phyloP scores from a whole-genome alignment of 805 yeast species.

The Candida yuanshanica region DNA sequence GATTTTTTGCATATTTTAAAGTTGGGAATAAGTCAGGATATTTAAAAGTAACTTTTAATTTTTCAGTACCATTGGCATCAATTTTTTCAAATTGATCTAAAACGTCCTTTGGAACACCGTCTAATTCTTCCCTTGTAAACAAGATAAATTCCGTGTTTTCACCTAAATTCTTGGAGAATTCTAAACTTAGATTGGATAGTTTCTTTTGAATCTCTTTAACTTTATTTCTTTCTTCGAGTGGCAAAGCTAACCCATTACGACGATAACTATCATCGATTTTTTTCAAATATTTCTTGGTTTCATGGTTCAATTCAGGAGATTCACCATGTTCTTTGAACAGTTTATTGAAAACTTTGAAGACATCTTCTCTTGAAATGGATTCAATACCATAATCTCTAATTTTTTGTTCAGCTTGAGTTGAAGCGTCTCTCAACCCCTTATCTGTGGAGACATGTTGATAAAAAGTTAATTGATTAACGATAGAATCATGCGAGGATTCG shows the following conservation, averaged over 20 bases:
- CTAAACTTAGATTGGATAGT: constrained; percentile 49
- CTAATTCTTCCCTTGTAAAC: constrained; percentile 60
- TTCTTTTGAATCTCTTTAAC: constrained; percentile 55
- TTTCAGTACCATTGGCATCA: constrained; percentile 29
- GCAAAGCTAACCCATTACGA: constrained; percentile 64
- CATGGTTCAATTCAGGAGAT: constrained; percentile 36
- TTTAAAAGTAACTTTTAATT: constrained; percentile 66
- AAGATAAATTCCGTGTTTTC: constrained; percentile 59
- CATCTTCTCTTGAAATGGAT: constrained; percentile 58
- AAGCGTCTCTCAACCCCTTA: constrained; percentile 65
- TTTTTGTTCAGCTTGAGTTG: constrained; percentile 54
- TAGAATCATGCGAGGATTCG: constrained; percentile 43
- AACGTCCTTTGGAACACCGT: constrained; percentile 67
- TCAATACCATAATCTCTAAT: constrained; percentile 58
- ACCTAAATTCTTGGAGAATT: constrained; percentile 60
- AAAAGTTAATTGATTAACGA: constrained; percentile 52
- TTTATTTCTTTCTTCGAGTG: constrained; percentile 46
- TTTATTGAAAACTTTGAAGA: constrained; percentile 51
- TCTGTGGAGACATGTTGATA: constrained; percentile 66
- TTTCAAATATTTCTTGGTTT: constrained; percentile 50
- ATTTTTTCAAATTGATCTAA: constrained; percentile 50
- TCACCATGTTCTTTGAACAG: constrained; percentile 38
- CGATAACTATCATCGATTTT: constrained; percentile 52
- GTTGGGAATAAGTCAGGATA: constrained; percentile 78
- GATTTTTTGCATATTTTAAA: constrained; percentile 60